These are phyloP conservation scores for Thraustochytrium striatum DNA, from an alignment of 352 stramenopile species.

Conservation along the genomic window DNA sequence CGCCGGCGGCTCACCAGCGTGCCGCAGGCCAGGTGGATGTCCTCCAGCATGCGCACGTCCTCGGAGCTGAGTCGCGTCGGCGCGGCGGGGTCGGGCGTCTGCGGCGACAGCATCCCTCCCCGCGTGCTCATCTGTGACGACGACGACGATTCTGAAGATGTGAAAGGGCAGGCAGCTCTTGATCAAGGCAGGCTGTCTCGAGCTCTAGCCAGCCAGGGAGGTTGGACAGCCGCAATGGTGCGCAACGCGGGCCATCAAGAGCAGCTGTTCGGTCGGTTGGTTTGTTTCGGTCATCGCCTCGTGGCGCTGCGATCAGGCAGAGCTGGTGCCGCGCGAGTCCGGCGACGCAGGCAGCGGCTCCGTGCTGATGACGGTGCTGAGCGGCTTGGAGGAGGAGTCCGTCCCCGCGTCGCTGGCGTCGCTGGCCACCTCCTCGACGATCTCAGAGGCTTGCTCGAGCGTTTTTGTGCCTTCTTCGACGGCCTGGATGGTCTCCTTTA, in stretches of 20 bases:
- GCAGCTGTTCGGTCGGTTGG: neutral
- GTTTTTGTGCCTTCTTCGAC: neutral
- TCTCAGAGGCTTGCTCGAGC: neutral
- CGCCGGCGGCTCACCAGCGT: no score
- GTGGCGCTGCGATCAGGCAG: neutral
- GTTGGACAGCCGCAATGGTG: neutral
- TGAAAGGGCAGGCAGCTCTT: neutral
- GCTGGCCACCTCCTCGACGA: neutral
- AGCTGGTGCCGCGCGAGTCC: neutral
- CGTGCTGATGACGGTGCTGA: neutral
- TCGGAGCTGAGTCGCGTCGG: no score
- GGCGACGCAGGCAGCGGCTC: neutral
- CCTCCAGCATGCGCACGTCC: no score
- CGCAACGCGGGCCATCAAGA: neutral
- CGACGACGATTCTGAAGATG: neutral
- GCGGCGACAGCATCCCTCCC: neutral
- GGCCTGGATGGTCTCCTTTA: neutral
- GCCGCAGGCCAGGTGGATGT: no score
- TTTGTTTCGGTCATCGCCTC: neutral
- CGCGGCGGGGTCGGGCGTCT: neutral
- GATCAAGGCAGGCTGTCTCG: neutral
- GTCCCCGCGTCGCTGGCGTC: no score
- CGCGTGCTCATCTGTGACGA: neutral
- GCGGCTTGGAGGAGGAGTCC: neutral
- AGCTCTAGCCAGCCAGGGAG: neutral